Percentiles rank a stretch among this genome's conserved stretches.
phyloP scores from a whole-genome alignment of 148 eudicot genomes.

The Rhododendron henanense region DNA sequence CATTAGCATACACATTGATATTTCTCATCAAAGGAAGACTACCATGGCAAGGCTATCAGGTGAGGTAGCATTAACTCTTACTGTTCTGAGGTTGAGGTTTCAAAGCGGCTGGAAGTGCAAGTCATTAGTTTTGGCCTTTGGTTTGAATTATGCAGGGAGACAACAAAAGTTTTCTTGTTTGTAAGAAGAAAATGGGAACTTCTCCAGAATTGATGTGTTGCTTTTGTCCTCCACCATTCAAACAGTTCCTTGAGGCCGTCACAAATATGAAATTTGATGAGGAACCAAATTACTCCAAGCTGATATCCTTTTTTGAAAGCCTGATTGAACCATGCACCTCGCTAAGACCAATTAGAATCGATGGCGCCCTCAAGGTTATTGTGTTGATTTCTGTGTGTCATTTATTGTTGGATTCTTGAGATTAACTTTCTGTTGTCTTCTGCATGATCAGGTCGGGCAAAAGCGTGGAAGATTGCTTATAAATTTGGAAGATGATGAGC shows the following conservation, averaged over 20 bases:
- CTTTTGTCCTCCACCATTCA: conserved; percentile 87
- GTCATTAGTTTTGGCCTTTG: conserved; percentile 9
- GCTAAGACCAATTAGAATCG: conserved; percentile 71
- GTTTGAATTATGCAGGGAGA: conserved; percentile 56
- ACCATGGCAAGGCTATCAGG: conserved; percentile 96
- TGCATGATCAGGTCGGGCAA: conserved; percentile 60
- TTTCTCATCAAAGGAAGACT: conserved; percentile 69
- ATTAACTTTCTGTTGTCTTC: conserved; percentile 9
- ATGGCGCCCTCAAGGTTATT: conserved; percentile 79
- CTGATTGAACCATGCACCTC: conserved; percentile 79
- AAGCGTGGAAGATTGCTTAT: conserved; percentile 77
- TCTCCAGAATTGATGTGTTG: conserved; percentile 92
- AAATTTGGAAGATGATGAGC: conserved; percentile 87
- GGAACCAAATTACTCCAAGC: conserved; percentile 77
- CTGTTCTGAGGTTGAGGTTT: neutral
- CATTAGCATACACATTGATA: conserved; percentile 71
- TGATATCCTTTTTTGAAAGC: conserved; percentile 73
- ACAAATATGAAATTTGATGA: conserved; percentile 89
- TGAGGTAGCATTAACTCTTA: conserved; percentile 23
- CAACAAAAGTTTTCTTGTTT: conserved; percentile 84
- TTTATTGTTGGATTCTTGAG: neutral
- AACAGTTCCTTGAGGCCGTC: conserved; percentile 82
- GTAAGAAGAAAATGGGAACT: conserved; percentile 87
- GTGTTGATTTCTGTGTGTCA: neutral
- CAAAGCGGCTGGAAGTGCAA: neutral